Percentiles rank a stretch among this genome's conserved stretches.
phyloP scores from a whole-genome alignment of 2,329 filamentous ascomycete genomes.

The Trichoderma atroviride region DNA sequence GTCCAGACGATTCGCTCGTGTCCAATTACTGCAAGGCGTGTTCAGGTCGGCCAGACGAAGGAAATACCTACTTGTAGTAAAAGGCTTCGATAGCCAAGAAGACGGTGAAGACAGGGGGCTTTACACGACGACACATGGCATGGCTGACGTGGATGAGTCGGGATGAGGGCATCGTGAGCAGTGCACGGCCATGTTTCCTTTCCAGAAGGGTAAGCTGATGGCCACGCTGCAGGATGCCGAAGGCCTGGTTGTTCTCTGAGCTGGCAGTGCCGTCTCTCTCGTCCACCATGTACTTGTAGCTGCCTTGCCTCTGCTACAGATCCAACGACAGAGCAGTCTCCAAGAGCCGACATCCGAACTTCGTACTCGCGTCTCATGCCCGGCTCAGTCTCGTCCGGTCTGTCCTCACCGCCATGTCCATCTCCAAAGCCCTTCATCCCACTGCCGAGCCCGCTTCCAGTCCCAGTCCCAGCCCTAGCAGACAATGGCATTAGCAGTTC shows the following conservation, averaged over 20 bases:
- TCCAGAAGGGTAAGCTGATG: constrained; percentile 3
- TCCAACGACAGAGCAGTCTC: not conserved
- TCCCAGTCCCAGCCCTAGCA: not conserved
- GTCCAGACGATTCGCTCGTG: not conserved
- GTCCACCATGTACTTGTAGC: too few species aligned
- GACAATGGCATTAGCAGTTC: not conserved
- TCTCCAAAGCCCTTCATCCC: not conserved
- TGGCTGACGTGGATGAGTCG: constrained; percentile 5
- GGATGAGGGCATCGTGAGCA: not conserved
- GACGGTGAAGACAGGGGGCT: not conserved
- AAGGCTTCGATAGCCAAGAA: not conserved
- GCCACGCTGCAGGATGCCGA: not conserved
- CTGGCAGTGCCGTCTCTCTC: not conserved
- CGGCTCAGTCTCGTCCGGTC: not conserved
- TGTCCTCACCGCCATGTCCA: constrained; percentile 2
- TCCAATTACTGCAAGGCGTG: not conserved
- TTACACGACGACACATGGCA: not conserved
- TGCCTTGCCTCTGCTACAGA: not conserved
- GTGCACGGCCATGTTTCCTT: not conserved
- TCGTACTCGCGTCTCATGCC: not conserved
- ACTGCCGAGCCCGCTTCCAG: not conserved
- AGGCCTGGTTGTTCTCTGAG: not conserved
- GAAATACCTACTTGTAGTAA: not conserved
- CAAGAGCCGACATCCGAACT: not conserved
- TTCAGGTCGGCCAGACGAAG: not conserved